Conservation (phyloP, 257 asterid species). For the Solanum sparsipilum region DNA sequence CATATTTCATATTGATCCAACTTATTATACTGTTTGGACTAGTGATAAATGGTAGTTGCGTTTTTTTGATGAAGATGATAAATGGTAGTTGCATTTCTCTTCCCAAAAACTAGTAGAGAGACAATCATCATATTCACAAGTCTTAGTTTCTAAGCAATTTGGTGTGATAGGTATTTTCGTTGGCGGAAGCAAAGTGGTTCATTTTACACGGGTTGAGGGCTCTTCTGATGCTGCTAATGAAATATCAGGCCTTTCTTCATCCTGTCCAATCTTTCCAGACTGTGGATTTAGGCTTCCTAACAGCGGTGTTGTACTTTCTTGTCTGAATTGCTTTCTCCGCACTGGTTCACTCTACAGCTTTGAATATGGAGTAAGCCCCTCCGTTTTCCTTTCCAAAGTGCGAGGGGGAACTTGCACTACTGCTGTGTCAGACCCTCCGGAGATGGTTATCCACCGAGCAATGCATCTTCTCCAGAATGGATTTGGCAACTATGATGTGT, state of each 20-base stretch:
- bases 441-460: slow-evolving; percentile 63
- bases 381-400: slow-evolving; percentile 63
- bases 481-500: slow-evolving; percentile 70
- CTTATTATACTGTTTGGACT: not conserved
- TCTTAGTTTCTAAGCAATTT: not conserved
- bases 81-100: not conserved
- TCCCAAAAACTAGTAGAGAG: not conserved
- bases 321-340: slow-evolving; percentile 75
- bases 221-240: slow-evolving; percentile 24
- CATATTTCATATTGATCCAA: not conserved
- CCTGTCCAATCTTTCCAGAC: slow-evolving; percentile 67
- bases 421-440: slow-evolving; percentile 60
- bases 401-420: slow-evolving; percentile 95
- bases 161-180: slow-evolving; percentile 57
- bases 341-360: slow-evolving; percentile 61
- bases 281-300: slow-evolving; percentile 77
- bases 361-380: slow-evolving; percentile 63
- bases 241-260: slow-evolving; percentile 13
- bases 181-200: slow-evolving; percentile 90
- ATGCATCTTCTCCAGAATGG: slow-evolving; percentile 80
- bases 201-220: slow-evolving; percentile 52
- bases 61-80: not conserved
- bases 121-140: not conserved
- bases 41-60: not conserved
- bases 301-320: slow-evolving; percentile 72